Base-by-base conservation (phyloP, 169 alveolate genomes). In the Plasmodium falciparum region DNA sequence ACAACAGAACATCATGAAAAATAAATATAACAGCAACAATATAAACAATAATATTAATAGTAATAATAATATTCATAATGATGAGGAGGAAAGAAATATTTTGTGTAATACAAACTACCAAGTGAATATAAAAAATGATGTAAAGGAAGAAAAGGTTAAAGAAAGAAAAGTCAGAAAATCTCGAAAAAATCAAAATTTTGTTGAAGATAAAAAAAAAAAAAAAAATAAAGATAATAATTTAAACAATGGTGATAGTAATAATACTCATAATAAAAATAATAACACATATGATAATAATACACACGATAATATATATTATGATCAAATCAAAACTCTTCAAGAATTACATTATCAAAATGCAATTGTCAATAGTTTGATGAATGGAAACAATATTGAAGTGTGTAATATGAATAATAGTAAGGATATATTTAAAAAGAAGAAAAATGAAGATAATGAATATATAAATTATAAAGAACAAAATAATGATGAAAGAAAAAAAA, bases 111-210 rank as follows among this genome's bases (percentile, higher is more conserved):
- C 47, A 5, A 39, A 39, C 47, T 5, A 39, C 9, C 47, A 39
- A 39, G 47, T 39, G 47, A 39, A 39, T 39, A 39, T 39, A 39
- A 39, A 39, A 39, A 5, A 39, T 39, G 47, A 39, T 5, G 47
- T 39, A 39, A 39, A 39, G 47, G 47, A 39, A 13, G 26, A 72
- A 72, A 72, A 24, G 7, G 56, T 15, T 2, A 50, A 29, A 15
- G 85, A 72, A 72, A 59, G 24, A 8, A 65, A 72, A 72, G 20
- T 33, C 71, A 24, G 24, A 8, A 52, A 72, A 22, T 8, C 15
- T 12, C 52, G 49, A n/a, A 65, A 29, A 50, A 59, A 52, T 50
- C 8, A 13, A 15, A 8, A 11, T 7, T 17, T 5, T 12, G 85
- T 26, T 4, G 58, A 50, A 24, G 29, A 47, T 8, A 65, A 17